Percentiles rank a stretch among this genome's conserved stretches.
Evolutionary conservation across 495 filamentous ascomycete genomes (phyloP).

Genomic region (Glutinoglossum americanum): DNA sequence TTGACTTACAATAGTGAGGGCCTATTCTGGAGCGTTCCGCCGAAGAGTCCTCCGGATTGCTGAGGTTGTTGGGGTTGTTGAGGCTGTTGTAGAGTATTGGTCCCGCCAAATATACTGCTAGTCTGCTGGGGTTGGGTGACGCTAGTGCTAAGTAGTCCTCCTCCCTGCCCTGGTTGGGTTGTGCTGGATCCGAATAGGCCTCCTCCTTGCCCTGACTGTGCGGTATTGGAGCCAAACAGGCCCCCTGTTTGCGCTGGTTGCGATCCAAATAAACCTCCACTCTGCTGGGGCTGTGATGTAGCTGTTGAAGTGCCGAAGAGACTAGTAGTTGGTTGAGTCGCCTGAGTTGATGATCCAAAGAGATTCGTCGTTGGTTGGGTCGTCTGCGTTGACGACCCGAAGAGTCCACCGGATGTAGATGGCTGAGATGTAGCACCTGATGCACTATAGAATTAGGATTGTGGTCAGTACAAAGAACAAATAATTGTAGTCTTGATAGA

Average conservation of each 20-base stretch:
- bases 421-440: conserved; percentile 9
- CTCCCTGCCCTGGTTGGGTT: conserved; percentile 12
- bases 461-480: not conserved
- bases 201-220: conserved; percentile 10
- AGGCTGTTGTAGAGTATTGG: conserved; percentile 6
- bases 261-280: conserved; percentile 12
- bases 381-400: conserved; percentile 10
- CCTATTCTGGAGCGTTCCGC: conserved; percentile 9
- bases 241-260: conserved; percentile 13
- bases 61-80: conserved; percentile 7
- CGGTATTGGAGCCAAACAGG: conserved; percentile 14
- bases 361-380: conserved; percentile 18
- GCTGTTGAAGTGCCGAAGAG: conserved; percentile 18
- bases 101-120: conserved; percentile 18
- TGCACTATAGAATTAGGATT: conserved; percentile 8
- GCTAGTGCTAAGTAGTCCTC: conserved; percentile 24
- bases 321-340: conserved; percentile 16
- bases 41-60: conserved; percentile 10
- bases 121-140: conserved; percentile 15
- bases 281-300: conserved; percentile 11
- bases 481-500: not conserved
- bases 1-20: not conserved
- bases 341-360: conserved; percentile 18
- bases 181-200: conserved; percentile 13
- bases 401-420: conserved; percentile 20